These are phyloP conservation scores for Aspergillus baeticus DNA, from an alignment of 495 filamentous ascomycete species.

Conservation along the genomic window DNA sequence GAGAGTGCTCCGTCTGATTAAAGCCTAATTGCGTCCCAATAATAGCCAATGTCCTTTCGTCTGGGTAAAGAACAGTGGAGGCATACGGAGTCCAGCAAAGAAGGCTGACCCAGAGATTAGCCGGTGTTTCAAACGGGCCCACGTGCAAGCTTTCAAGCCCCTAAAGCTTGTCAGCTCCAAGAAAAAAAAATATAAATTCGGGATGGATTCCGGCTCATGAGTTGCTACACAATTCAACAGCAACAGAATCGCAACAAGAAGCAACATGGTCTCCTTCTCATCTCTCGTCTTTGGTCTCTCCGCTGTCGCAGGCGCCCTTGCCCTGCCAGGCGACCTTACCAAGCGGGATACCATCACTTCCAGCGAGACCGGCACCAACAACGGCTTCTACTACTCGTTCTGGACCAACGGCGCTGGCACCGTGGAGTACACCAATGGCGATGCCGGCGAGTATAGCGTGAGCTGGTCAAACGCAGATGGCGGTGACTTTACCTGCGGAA, in stretches of 20 bases:
- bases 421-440: slow-evolving; percentile 58
- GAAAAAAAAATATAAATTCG: too few relatives aligned
- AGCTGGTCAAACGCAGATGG: slow-evolving; percentile 44
- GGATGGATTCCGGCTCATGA: too few relatives aligned
- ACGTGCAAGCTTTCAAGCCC: too few relatives aligned
- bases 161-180: too few relatives aligned
- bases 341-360: slow-evolving; percentile 30
- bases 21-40: too few relatives aligned
- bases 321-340: background rate
- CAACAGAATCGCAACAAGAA: background rate
- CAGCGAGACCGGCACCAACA: slow-evolving; percentile 50
- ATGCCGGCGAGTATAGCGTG: slow-evolving; percentile 54
- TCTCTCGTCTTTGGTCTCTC: background rate
- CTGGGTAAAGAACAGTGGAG: too few relatives aligned
- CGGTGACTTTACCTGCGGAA: slow-evolving; percentile 62
- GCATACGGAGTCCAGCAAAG: too few relatives aligned
- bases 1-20: too few relatives aligned
- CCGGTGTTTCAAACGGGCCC: too few relatives aligned
- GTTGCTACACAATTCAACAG: too few relatives aligned
- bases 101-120: too few relatives aligned
- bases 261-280: background rate
- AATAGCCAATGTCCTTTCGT: too few relatives aligned
- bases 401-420: slow-evolving; percentile 56
- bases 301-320: background rate
- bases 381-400: slow-evolving; percentile 63